Evolutionary conservation across 192 early-diverging fungal species (phyloP), one percentile per base, ranked within the genome.

Genomic region (Chytriomyces sp.): DNA sequence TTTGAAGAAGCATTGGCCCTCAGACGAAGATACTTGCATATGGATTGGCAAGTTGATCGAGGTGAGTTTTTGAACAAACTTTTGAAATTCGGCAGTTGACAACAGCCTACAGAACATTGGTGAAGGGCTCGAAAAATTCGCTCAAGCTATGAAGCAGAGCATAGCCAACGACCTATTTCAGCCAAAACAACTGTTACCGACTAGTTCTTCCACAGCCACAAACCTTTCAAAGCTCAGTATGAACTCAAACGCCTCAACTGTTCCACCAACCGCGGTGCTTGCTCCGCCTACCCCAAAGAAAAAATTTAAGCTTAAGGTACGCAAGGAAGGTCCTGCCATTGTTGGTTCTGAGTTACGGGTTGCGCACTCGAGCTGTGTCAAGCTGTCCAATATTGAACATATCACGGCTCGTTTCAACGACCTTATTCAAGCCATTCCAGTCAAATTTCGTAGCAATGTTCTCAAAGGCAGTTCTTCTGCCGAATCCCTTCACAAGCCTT

Each of bases 1-100:
- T 40, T 32, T 67, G 33, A 54, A 64, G 3, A 40, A 80, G 4
- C 28, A 77, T 22, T 84, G 82, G 82, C 82, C 82, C 31, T 65
- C 54, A 25, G 61, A 70, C 1, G 52, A 80, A 19, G 39, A 70
- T 14, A 54, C 59, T 8, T 14, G 60, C 33, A 65, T 75, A 33
- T 56, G 65, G 37, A 58, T 59, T 59, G 53, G 68, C 57, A 54
- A 75, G 28, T 38, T 79, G 56, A 38, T 72, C 44, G 64, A 68
- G 73, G 75, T 74, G 38, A 73, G 59, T 37, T 66, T 49, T 64
- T 26, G 37, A 30, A 6, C 59, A 22, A 65, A 1, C 3, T 25
- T 58, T 39, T 19, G 17, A 28, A 62, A 8, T 28, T 22, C 19
- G 60, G 14, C 19, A 34, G 12, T 19, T n/a, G 19, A 14, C 17